Evolutionary conservation across 306 rosid species (phyloP).

Genomic region (Fagus sylvatica): DNA sequence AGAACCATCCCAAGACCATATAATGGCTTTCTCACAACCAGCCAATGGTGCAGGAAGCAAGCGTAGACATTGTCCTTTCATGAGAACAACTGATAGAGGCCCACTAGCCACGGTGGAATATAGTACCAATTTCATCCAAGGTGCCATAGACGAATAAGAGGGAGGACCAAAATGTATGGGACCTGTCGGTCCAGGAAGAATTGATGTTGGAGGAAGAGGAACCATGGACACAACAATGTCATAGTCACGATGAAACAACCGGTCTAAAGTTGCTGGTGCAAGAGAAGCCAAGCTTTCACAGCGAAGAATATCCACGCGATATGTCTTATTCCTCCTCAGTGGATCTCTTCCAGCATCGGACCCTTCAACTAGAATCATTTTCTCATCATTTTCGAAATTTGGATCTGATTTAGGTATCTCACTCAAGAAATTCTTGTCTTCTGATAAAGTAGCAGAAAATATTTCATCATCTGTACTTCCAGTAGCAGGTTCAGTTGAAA

Average conservation of each 20-base stretch:
- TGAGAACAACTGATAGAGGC: constrained; percentile 84
- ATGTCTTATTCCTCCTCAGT: constrained; percentile 59
- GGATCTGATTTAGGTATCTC: constrained; percentile 40
- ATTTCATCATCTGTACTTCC: constrained; percentile 38
- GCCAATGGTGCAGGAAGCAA: constrained; percentile 96
- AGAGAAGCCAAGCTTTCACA: constrained; percentile 98
- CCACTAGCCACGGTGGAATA: constrained; percentile 78
- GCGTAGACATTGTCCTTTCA: constrained; percentile 93
- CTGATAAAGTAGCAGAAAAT: constrained; percentile 38
- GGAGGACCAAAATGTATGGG: constrained; percentile 98
- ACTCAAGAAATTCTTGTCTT: constrained; percentile 31
- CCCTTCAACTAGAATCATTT: constrained; percentile 42
- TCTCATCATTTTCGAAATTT: constrained; percentile 41
- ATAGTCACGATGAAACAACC: constrained; percentile 89
- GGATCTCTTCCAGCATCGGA: constrained; percentile 58
- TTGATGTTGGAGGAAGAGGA: constrained; percentile 86
- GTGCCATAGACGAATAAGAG: constrained; percentile 87
- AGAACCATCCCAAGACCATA: constrained; percentile 97
- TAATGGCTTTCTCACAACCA: constrained; percentile 88
- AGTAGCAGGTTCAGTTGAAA: constrained; percentile 40
- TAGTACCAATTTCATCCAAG: constrained; percentile 96
- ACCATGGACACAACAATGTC: constrained; percentile 85
- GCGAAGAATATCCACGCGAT: constrained; percentile 85
- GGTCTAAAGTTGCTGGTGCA: constrained; percentile 75
- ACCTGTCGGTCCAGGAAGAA: constrained; percentile 83